Evolutionary conservation across 768 basidiomycete genomes (phyloP).

Genomic region (Crassisporium funariophilum): DNA sequence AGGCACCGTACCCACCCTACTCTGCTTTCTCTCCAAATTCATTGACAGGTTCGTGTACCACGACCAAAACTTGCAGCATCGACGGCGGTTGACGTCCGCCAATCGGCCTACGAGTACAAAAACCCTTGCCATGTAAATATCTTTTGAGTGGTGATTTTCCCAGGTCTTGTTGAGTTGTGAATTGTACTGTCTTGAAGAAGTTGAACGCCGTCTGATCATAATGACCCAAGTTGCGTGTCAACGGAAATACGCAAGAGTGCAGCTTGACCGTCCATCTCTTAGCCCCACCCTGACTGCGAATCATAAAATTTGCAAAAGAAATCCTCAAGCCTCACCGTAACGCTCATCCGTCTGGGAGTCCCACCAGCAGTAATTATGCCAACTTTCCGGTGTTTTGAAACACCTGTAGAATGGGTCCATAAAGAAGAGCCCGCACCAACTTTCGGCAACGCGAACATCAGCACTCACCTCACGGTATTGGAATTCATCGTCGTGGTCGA

Average conservation of each 20-base stretch:
- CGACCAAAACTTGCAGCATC: too few relatives aligned
- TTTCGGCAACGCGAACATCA: too few relatives aligned
- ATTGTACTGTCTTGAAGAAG: neutral
- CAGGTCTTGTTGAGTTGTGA: slow-evolving; percentile 24
- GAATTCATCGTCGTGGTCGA: slow-evolving; percentile 43
- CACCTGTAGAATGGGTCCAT: too few relatives aligned
- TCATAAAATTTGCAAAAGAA: too few relatives aligned
- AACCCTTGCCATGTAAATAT: slow-evolving; percentile 49
- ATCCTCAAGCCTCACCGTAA: slow-evolving; percentile 53
- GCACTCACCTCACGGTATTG: slow-evolving; percentile 32
- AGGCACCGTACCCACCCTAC: too few relatives aligned
- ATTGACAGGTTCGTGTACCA: slow-evolving; percentile 34
- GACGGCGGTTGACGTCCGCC: slow-evolving; percentile 49
- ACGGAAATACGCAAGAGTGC: slow-evolving; percentile 49
- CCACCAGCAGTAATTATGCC: too few relatives aligned
- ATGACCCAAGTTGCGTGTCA: slow-evolving; percentile 19
- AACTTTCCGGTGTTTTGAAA: too few relatives aligned
- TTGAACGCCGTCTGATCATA: too few relatives aligned
- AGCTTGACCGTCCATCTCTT: slow-evolving; percentile 55
- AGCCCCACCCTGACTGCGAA: slow-evolving; percentile 50
- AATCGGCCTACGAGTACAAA: slow-evolving; percentile 60
- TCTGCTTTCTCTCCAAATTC: too few relatives aligned
- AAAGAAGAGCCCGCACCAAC: too few relatives aligned
- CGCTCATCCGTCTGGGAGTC: slow-evolving; percentile 41
- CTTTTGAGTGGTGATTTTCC: slow-evolving; percentile 56